A percentile compares a stretch with the other conserved stretches of the same genome.
Conservation (phyloP, 352 stramenopile genomes). For the Phytophthora boehmeriae region DNA sequence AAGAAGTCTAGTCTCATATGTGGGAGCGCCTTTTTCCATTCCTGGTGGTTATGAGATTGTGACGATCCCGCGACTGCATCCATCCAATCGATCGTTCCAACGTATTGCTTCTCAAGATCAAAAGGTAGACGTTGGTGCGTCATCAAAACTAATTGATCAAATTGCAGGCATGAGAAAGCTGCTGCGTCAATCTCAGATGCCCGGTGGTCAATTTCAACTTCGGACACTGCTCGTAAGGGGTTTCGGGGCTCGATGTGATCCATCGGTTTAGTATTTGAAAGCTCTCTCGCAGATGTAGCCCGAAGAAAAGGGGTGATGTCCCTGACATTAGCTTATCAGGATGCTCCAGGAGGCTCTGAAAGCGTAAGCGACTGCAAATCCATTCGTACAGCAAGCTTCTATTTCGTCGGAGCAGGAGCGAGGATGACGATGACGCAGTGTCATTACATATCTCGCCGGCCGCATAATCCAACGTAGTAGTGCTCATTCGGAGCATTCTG, state of each 20-base stretch:
- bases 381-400: constrained; percentile 51
- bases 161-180: constrained; percentile 51
- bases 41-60: not conserved
- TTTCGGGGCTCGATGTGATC: constrained; percentile 54
- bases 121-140: constrained; percentile 28
- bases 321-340: constrained; percentile 43
- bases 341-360: constrained; percentile 70
- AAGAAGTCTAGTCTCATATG: constrained; percentile 52
- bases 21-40: constrained; percentile 22
- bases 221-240: constrained; percentile 36
- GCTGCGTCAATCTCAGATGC: constrained; percentile 37
- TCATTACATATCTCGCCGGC: constrained; percentile 13
- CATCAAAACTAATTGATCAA: constrained; percentile 66
- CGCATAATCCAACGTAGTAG: not conserved
- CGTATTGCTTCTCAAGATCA: constrained; percentile 33
- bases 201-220: constrained; percentile 31
- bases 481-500: constrained; percentile 28
- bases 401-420: constrained; percentile 51
- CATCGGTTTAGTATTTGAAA: constrained; percentile 62
- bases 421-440: constrained; percentile 21
- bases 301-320: constrained; percentile 43
- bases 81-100: constrained; percentile 44
- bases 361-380: constrained; percentile 53
- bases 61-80: constrained; percentile 11
- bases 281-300: constrained; percentile 55